These are phyloP conservation scores for Thalia dealbata DNA, from an alignment of 176 grass and related monocot species.

Conservation along the genomic window DNA sequence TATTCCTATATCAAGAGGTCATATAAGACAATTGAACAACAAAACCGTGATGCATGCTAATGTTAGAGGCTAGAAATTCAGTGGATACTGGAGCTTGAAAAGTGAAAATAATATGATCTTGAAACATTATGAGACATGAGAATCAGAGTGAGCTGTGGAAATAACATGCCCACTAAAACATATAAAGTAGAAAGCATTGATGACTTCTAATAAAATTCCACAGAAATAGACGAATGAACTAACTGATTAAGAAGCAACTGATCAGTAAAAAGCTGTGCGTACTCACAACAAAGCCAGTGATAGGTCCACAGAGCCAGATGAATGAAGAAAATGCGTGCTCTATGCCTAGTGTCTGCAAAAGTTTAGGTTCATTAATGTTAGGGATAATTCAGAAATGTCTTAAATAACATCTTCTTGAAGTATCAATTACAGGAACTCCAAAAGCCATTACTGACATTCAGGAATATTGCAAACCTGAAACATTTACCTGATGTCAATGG, in stretches of 20 bases:
- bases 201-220: too few species aligned
- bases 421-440: neutral
- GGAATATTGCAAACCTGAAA: neutral
- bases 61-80: too few species aligned
- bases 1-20: neutral
- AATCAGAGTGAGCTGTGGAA: too few species aligned
- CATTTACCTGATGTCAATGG: neutral
- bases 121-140: too few species aligned
- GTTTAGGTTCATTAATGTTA: constrained; percentile 5
- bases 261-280: constrained; percentile 3
- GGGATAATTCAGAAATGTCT: neutral
- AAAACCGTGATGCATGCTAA: neutral
- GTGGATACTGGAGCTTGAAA: neutral
- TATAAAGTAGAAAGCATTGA: neutral
- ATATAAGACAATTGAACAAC: neutral
- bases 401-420: neutral
- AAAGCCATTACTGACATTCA: neutral
- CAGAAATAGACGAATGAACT: neutral
- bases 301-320: constrained; percentile 95
- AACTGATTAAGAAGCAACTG: too few species aligned
- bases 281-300: constrained; percentile 96
- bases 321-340: constrained; percentile 90
- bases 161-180: too few species aligned
- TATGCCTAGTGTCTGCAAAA: constrained; percentile 94
- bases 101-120: neutral